These are phyloP conservation scores for Mortierella sp. DNA, from an alignment of 371 early-diverging fungal genomes.

Conservation along the genomic window DNA sequence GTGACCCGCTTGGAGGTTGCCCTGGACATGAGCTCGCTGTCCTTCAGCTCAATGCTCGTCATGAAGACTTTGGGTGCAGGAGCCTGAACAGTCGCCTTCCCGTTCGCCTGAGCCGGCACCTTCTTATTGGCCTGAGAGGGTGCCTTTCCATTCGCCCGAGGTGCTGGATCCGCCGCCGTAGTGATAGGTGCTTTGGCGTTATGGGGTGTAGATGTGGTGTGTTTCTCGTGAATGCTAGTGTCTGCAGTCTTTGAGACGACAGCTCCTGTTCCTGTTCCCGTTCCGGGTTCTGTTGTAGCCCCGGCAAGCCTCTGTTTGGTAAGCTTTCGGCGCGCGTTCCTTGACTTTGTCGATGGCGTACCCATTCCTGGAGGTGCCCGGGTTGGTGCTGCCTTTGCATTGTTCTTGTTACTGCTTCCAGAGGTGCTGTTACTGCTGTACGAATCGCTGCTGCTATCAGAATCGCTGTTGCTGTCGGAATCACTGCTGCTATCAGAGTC, in stretches of 20 bases:
- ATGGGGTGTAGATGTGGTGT: not conserved
- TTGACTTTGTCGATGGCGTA: not conserved
- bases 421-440: constrained; percentile 1
- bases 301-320: not conserved
- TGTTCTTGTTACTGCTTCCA: not conserved
- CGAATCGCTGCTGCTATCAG: not conserved
- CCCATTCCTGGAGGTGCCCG: not conserved
- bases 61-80: constrained; percentile 28
- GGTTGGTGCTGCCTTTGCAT: not conserved
- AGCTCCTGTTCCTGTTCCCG: not conserved
- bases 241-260: no score
- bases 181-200: not conserved
- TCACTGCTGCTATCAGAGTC: not conserved
- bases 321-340: not conserved
- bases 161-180: not conserved
- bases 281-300: not conserved
- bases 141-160: not conserved
- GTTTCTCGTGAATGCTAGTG: not conserved
- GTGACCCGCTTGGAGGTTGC: not conserved
- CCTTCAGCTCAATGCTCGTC: constrained; percentile 37
- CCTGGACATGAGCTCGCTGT: constrained; percentile 7
- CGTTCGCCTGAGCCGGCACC: not conserved
- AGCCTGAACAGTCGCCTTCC: not conserved
- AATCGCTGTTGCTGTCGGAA: not conserved
- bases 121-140: not conserved